Evolutionary conservation across 345 rosid species (phyloP).

Genomic region (Lumnitzera littorea): DNA sequence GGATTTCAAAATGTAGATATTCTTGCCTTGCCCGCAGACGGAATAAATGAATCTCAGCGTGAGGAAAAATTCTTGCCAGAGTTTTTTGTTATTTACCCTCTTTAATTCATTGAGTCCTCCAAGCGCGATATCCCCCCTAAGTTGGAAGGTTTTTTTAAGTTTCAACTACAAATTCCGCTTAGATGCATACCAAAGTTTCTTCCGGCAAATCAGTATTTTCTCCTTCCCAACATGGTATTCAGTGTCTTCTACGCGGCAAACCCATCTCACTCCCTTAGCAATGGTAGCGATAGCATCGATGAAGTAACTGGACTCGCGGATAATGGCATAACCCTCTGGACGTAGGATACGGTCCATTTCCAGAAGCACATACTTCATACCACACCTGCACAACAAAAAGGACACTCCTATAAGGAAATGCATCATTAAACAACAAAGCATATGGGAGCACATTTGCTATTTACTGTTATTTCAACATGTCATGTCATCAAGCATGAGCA

Average conservation of each 20-base stretch:
- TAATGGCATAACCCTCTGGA: constrained; percentile 60
- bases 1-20: constrained; percentile 11
- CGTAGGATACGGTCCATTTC: constrained; percentile 95
- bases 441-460: too few species aligned
- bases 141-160: background rate
- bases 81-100: too few species aligned
- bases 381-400: constrained; percentile 47
- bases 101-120: too few species aligned
- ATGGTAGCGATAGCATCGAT: constrained; percentile 49
- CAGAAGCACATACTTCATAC: constrained; percentile 71
- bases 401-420: too few species aligned
- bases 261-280: constrained; percentile 84
- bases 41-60: constrained; percentile 4
- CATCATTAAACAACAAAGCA: too few species aligned
- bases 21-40: constrained; percentile 11
- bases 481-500: too few species aligned
- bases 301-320: constrained; percentile 77
- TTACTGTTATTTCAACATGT: too few species aligned
- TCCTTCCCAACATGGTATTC: constrained; percentile 60
- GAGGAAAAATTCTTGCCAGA: too few species aligned
- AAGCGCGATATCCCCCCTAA: background rate
- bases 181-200: constrained; percentile 82
- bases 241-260: constrained; percentile 66
- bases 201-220: constrained; percentile 80
- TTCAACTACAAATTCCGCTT: constrained; percentile 29